A percentile compares a stretch with the other conserved stretches of the same genome.
Evolutionary conservation across 140 eudicot genomes (phyloP).

Genomic region (Ambrosia hybrid): DNA sequence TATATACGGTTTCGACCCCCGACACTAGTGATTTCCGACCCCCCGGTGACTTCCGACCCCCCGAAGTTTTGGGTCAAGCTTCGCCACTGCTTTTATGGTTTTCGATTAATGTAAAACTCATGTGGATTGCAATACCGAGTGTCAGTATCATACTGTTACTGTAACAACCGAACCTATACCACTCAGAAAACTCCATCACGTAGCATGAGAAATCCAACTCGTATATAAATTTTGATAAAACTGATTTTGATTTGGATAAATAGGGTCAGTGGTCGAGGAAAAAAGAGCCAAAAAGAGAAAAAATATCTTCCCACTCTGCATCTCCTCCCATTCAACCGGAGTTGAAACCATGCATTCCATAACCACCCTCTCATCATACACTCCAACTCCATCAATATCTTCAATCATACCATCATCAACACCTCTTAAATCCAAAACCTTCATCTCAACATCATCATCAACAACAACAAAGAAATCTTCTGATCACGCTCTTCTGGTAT

Average conservation of each 20-base stretch:
- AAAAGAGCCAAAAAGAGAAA: background rate
- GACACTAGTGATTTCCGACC: no score
- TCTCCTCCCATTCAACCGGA: slow-evolving; percentile 17
- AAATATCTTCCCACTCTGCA: slow-evolving; percentile 3
- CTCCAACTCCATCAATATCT: slow-evolving; percentile 33
- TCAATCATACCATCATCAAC: slow-evolving; percentile 18
- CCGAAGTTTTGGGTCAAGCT: no score
- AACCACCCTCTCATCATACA: slow-evolving; percentile 24
- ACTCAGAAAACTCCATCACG: no score
- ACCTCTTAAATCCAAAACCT: slow-evolving; percentile 23
- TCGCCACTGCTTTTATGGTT: no score
- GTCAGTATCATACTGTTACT: no score
- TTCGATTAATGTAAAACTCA: no score
- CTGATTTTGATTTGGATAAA: slow-evolving; percentile 17
- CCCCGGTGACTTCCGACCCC: no score
- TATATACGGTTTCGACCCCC: no score
- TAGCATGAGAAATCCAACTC: no score
- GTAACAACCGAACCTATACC: no score
- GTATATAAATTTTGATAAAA: no score
- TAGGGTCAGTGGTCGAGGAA: slow-evolving; percentile 25
- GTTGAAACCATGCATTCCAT: slow-evolving; percentile 34
- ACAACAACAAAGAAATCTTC: slow-evolving; percentile 5
- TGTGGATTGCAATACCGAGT: no score
- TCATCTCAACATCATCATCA: slow-evolving; percentile 6
- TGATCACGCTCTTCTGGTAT: slow-evolving; percentile 21